Conservation (phyloP, 495 filamentous ascomycete genomes). For the Bombardia bombarda region DNA sequence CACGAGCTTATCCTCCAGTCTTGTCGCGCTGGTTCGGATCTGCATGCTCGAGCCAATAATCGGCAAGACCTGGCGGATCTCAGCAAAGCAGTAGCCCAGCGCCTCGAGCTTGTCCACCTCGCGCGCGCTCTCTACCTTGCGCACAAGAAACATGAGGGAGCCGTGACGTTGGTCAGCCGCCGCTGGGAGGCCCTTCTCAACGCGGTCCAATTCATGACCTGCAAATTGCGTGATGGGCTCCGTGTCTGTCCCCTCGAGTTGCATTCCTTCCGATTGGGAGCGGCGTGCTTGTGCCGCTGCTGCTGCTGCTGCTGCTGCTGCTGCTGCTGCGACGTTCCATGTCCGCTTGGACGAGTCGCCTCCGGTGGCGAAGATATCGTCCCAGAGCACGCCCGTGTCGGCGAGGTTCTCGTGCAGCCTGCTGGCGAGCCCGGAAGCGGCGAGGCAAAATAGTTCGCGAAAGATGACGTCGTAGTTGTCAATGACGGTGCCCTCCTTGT, state of each 20-base stretch:
- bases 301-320: too few species aligned
- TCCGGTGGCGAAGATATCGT: constrained; percentile 65
- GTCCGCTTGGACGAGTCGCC: too few species aligned
- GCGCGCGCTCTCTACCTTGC: constrained; percentile 43
- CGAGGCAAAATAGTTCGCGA: constrained; percentile 79
- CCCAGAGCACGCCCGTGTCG: constrained; percentile 66
- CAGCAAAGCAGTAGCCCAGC: constrained; percentile 69
- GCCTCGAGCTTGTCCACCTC: constrained; percentile 57
- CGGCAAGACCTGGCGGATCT: constrained; percentile 57
- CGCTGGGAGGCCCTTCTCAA: constrained; percentile 22
- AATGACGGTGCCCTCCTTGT: constrained; percentile 38
- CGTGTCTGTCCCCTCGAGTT: background rate
- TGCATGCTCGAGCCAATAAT: constrained; percentile 65
- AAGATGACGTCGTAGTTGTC: constrained; percentile 68
- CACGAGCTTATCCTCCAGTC: constrained; percentile 46
- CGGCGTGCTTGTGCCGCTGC: too few species aligned
- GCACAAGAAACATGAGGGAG: constrained; percentile 75
- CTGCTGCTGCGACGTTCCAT: too few species aligned
- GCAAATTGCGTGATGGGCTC: background rate
- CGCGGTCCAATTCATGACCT: constrained; percentile 6
- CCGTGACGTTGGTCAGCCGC: constrained; percentile 48
- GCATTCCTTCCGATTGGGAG: too few species aligned
- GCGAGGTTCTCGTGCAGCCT: constrained; percentile 53
- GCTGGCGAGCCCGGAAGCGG: constrained; percentile 64
- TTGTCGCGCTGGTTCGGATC: constrained; percentile 46